Evolutionary conservation across 1,284 basidiomycete species (phyloP).

Genomic region (Omphalotus olearius): DNA sequence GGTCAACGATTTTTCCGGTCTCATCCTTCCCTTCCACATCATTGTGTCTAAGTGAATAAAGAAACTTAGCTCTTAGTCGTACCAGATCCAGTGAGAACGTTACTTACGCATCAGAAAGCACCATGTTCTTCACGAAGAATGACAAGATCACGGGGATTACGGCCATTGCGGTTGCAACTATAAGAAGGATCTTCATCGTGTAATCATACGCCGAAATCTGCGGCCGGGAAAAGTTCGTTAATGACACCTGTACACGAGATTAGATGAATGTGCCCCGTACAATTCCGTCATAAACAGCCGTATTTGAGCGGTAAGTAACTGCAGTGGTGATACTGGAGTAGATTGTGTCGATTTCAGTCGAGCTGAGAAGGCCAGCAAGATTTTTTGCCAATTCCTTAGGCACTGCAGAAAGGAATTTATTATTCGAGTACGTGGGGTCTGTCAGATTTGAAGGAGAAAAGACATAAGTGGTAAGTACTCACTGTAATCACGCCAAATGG

Average conservation of each 20-base stretch:
- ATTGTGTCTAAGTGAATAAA: neutral
- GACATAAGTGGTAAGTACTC: too few relatives aligned
- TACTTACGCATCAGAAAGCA: constrained; percentile 8
- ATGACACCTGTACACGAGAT: too few relatives aligned
- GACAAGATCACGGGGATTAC: constrained; percentile 5
- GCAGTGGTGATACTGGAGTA: constrained; percentile 8
- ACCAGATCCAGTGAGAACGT: neutral
- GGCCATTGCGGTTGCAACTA: constrained; percentile 6
- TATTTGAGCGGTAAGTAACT: constrained; percentile 2
- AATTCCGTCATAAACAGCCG: constrained; percentile 5
- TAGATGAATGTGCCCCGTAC: neutral
- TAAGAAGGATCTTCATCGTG: constrained; percentile 9
- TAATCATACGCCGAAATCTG: constrained; percentile 9
- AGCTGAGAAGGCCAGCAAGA: constrained; percentile 4
- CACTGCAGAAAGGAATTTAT: neutral
- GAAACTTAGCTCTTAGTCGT: neutral
- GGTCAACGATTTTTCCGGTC: neutral
- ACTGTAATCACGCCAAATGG: constrained; percentile 8
- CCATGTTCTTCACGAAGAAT: constrained; percentile 8
- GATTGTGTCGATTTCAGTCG: constrained; percentile 6
- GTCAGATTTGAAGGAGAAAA: too few relatives aligned
- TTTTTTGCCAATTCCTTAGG: constrained; percentile 2
- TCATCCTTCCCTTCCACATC: constrained; percentile 5
- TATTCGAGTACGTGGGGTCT: too few relatives aligned
- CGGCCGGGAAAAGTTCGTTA: neutral